These are phyloP conservation scores for Starmerella powellii DNA, from an alignment of 805 yeast species.

Conservation along the genomic window DNA sequence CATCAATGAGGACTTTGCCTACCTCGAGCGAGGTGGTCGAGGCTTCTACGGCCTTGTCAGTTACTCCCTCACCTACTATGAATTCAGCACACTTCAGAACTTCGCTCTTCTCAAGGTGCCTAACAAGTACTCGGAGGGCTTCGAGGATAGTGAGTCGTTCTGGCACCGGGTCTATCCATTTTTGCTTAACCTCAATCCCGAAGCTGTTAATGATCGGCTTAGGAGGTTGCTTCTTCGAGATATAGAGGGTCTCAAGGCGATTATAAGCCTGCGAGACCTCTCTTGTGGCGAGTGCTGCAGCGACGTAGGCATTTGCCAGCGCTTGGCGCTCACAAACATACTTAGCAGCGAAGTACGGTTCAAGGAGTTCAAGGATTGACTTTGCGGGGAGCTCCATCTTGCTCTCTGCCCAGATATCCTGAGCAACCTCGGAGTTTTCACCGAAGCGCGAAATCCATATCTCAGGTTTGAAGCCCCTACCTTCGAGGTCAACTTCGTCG, in stretches of 20 bases:
- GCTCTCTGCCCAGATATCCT: slow-evolving; percentile 78
- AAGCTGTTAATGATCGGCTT: slow-evolving; percentile 44
- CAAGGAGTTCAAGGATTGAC: slow-evolving; percentile 34
- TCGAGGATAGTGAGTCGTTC: slow-evolving; percentile 71
- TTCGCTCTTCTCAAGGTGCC: slow-evolving; percentile 29
- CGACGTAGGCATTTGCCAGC: slow-evolving; percentile 55
- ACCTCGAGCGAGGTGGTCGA: slow-evolving; percentile 46
- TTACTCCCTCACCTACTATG: slow-evolving; percentile 48
- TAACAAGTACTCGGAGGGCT: slow-evolving; percentile 46
- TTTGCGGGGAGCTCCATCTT: slow-evolving; percentile 35
- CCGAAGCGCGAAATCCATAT: slow-evolving; percentile 72
- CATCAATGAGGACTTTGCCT: slow-evolving; percentile 60
- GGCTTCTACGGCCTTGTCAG: slow-evolving; percentile 63
- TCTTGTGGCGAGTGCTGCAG: slow-evolving; percentile 24
- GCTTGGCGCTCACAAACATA: slow-evolving; percentile 47
- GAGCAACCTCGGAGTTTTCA: slow-evolving; percentile 50
- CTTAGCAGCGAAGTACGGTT: slow-evolving; percentile 38
- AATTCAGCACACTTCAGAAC: slow-evolving; percentile 26
- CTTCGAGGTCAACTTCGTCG: slow-evolving; percentile 49
- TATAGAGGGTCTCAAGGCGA: slow-evolving; percentile 44
- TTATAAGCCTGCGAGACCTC: slow-evolving; percentile 31
- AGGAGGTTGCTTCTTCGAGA: slow-evolving; percentile 37
- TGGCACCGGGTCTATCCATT: slow-evolving; percentile 71
- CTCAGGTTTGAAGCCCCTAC: slow-evolving; percentile 45
- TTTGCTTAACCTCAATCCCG: slow-evolving; percentile 59